Evolutionary conservation across 805 yeast species (phyloP).

Genomic region (Myxozyma neotropica): DNA sequence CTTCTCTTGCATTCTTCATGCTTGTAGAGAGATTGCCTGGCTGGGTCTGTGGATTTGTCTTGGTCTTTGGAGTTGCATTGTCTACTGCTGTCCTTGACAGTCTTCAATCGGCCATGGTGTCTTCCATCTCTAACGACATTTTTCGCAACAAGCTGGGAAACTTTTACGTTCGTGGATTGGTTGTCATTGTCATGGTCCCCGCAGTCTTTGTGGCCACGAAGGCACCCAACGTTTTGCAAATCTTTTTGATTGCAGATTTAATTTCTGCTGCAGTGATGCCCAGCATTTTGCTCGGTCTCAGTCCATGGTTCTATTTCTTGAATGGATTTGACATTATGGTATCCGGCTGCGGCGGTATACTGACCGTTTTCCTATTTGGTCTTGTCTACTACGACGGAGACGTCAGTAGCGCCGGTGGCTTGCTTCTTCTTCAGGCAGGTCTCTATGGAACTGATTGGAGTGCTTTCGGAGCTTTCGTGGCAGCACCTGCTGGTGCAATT

Average conservation of each 20-base stretch:
- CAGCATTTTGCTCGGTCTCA: conserved; percentile 75
- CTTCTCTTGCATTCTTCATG: conserved; percentile 71
- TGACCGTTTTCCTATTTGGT: conserved; percentile 82
- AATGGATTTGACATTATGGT: conserved; percentile 78
- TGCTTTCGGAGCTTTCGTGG: conserved; percentile 90
- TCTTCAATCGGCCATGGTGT: conserved; percentile 82
- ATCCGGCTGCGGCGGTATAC: conserved; percentile 81
- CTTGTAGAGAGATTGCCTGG: conserved; percentile 72
- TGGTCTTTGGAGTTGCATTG: conserved; percentile 70
- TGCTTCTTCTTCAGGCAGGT: conserved; percentile 66
- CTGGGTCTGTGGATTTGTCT: conserved; percentile 83
- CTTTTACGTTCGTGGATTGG: conserved; percentile 67
- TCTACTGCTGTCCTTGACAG: conserved; percentile 91
- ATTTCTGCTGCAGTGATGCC: conserved; percentile 88
- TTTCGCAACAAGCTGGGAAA: conserved; percentile 78
- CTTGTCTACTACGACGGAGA: conserved; percentile 65
- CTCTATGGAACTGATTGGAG: conserved; percentile 86
- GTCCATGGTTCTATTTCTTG: conserved; percentile 65
- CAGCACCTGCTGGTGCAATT: conserved; percentile 82
- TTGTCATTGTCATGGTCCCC: conserved; percentile 80
- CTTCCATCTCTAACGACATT: conserved; percentile 85
- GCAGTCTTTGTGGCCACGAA: conserved; percentile 80
- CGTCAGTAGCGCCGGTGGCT: conserved; percentile 75
- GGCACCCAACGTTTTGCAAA: conserved; percentile 81
- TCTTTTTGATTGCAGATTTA: conserved; percentile 87